These are phyloP conservation scores for Neurospora sp. DNA, from an alignment of 495 filamentous ascomycete genomes.

Conservation along the genomic window DNA sequence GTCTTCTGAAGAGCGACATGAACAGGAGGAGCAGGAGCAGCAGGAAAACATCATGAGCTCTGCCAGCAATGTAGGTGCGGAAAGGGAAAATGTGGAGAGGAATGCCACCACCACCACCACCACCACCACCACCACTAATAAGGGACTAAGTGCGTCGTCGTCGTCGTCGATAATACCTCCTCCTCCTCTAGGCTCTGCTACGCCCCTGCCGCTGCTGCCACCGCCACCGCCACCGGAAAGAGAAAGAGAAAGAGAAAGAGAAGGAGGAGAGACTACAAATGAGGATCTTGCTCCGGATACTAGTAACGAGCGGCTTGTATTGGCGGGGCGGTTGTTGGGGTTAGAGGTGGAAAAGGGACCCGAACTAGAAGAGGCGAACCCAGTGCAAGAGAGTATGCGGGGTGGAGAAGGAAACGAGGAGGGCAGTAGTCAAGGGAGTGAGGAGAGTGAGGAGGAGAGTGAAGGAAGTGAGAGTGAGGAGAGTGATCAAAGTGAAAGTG, in stretches of 20 bases:
- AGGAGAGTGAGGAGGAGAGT: background rate
- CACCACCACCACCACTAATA: background rate
- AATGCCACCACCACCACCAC: background rate
- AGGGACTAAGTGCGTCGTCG: too few relatives aligned
- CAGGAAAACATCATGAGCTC: background rate
- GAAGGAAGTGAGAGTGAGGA: background rate
- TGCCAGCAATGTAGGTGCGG: background rate
- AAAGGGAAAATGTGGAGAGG: background rate
- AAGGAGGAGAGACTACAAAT: background rate
- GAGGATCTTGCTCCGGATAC: background rate
- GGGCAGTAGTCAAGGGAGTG: background rate
- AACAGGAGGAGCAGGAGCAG: background rate
- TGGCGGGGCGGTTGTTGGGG: background rate
- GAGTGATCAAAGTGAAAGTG: background rate
- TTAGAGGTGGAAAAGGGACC: background rate
- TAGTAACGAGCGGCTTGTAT: background rate
- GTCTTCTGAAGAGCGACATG: background rate
- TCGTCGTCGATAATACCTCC: too few relatives aligned
- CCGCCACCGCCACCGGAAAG: background rate
- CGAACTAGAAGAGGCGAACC: background rate
- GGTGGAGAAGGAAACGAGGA: background rate
- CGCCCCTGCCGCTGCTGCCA: background rate
- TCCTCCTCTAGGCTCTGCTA: background rate
- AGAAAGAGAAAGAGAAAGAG: background rate
- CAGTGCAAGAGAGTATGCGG: background rate